Evolutionary conservation across 2,329 filamentous ascomycete species (phyloP), one percentile per base, ranked within the genome.

Genomic region (Fusarium scirpi): DNA sequence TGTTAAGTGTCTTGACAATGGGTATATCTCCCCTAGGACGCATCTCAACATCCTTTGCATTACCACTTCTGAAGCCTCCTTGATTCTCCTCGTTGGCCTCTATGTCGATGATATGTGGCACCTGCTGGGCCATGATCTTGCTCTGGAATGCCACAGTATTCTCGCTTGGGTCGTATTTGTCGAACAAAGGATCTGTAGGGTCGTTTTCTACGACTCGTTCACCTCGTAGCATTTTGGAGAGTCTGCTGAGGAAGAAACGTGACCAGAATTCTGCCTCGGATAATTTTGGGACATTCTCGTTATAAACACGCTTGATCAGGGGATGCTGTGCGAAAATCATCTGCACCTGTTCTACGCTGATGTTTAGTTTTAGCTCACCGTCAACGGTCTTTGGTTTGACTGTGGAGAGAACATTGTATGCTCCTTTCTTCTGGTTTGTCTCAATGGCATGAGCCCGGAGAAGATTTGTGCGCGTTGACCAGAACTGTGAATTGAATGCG

Each of bases 11-110:
- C 67, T 92, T 90, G 69, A 98, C 91, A 67, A 98, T 97, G 13
- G 94, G 94, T 4, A 96, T 91, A 77, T 96, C 95, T 47, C 88
- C 83, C 13, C 90, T 86, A 3, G 94, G 94, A 34, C 93, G 88
- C 94, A 98, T 98, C 70, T 97, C 96, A 38, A 92, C 83, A 77
- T 98, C 94, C 58, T 95, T 94, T 55, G 91, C 87, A 78, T 99
- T 98, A 52, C 96, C 96, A 66, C 86, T 82, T 74, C 87, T 91
- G 76, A 91, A 89, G 56, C 94, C 93, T 73, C 94, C 97, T 79
- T 97, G 91, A 76, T 99, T 95, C 79, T 96, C 93, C 81, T 98
- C 96, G 76, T 99, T 99, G 30, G 92, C 96, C 77, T 95, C 93
- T 27, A 99, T 81, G 78, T 99, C 92, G 73, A 99, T 94, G 70